A percentile compares a stretch with the other conserved stretches of the same genome.
These are phyloP conservation scores for Chlorella vulgaris DNA, from an alignment of 139 green algal genomes.

Conservation along the genomic window DNA sequence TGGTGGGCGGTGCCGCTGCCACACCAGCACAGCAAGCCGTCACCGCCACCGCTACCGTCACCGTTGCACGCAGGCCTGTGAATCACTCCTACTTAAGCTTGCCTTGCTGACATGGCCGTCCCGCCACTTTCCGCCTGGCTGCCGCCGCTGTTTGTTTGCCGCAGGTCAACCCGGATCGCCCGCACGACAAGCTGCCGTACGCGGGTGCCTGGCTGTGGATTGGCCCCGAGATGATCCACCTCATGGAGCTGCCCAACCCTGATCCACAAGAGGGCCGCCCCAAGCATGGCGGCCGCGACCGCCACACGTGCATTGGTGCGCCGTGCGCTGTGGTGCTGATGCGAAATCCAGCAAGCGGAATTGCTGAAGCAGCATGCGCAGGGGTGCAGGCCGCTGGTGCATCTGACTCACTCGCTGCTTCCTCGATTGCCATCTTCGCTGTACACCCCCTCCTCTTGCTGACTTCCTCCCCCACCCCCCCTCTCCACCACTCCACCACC, in stretches of 20 bases:
- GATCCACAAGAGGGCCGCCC: conserved; percentile 67
- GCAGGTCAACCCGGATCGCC: conserved; percentile 80
- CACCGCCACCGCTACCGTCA: no score
- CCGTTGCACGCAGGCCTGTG: no score
- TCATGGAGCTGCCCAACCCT: conserved; percentile 94
- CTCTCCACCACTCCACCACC: background rate
- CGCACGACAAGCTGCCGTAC: conserved; percentile 89
- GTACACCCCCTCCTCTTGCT: background rate
- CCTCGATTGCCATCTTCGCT: background rate
- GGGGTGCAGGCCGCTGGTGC: background rate
- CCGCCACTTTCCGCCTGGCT: no score
- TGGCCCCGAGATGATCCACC: conserved; percentile 88
- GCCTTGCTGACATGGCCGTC: no score
- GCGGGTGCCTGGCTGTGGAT: conserved; percentile 86
- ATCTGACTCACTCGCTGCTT: no score
- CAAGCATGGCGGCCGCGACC: conserved; percentile 82
- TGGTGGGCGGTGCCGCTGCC: background rate
- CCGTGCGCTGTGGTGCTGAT: background rate
- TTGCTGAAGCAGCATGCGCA: background rate
- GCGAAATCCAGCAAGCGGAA: background rate
- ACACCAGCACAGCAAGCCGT: background rate
- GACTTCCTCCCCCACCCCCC: background rate
- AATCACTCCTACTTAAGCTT: no score
- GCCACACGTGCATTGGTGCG: conserved; percentile 83
- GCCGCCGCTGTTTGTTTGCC: no score